Base-by-base conservation (phyloP, 345 rosid genomes). In the Bruguiera parviflora region DNA sequence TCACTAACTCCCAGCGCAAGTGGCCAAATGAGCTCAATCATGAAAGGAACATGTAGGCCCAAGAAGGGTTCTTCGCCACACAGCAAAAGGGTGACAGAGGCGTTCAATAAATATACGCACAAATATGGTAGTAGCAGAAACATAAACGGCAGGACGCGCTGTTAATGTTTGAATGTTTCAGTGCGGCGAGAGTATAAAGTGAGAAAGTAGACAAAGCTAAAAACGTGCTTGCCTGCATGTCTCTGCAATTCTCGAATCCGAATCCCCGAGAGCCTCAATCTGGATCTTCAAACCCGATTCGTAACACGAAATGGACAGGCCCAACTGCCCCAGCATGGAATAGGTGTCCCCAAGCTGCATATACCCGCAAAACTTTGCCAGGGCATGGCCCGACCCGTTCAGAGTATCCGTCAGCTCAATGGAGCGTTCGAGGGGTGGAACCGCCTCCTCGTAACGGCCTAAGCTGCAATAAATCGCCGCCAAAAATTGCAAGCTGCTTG, bases 331-430 rank as follows among this genome's bases (percentile, higher is more conserved):
- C 62, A 83, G 69, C 74, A 79, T 71, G 0, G 82, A 77, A 67
- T 66, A 85, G 63, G 85, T 83, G 63, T 85, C 89, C 0, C 89
- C 89, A 1, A 85, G 81, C 71, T 83, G 85, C 89, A 83, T 79
- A 6, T 58, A 75, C 57, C 85, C 89, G n/a, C 87, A 71, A 66
- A 85, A 85, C 65, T 73, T 78, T 5, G 86, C 83, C 53, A 85
- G 67, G 22, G 85, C 82, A 58, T 75, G 77, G 64, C 83, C 84
- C 58, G 74, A 35, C 53, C 80, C 82, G 53, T 53, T 49, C 43
- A 53, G 51, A 16, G 33, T 15, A 69, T 70, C 77, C 64, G 65
- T 52, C 5, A 77, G 65, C 53, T 73, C 74, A 39, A 83, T 69
- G 60, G 89, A 75, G 56, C 81, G 80, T 70, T 83, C 82, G 24